Evolutionary conservation across 1,284 basidiomycete genomes (phyloP), one percentile per base, ranked within the genome.

Genomic region (Mrakiaceae sp.): DNA sequence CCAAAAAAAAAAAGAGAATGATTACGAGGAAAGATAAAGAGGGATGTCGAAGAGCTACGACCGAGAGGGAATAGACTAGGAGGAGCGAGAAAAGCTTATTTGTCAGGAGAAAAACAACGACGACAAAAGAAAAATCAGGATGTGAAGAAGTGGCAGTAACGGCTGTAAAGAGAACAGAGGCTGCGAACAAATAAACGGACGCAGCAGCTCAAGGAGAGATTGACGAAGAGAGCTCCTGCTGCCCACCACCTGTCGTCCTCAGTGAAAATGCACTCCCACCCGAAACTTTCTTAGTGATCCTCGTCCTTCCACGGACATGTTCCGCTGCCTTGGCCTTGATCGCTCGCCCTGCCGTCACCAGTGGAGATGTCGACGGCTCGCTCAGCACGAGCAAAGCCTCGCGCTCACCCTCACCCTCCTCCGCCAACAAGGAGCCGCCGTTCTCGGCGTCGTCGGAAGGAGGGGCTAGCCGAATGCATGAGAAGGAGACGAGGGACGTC

Each of bases 391-490:
- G 16, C 16, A 53, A 10, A 4, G 51, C 16, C n/a, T 4, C 51
- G 51, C 10, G n/a, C 8, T 55, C 53, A 16, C 27, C 53, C 55
- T 10, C 14, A 6, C 43, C n/a, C 27, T 27, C 27, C 27, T 27
- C 27, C 27, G 27, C 27, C 27, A 27, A 27, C 27, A 27, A 27
- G 27, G 27, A 27, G 43, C 5, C 3, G 14, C 55, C 55, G 10
- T 5, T 14, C 43, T 57, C 55, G 55, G 46, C 8, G 3, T 43
- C 55, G 55, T 44, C 55, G 12, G 42, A n/a, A 8, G 51, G 55
- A 12, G 11, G 42, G 27, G 11, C 63, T 27, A 64, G 57, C 1
- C 63, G 63, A 14, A 64, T 59, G 42, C 59, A 46, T 3, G 63
- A 53, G 51, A 64, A 64, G 8, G 51, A 44, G 57, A 16, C 7